Evolutionary conservation across 345 rosid species (phyloP).

Genomic region (Ceriops tagal): DNA sequence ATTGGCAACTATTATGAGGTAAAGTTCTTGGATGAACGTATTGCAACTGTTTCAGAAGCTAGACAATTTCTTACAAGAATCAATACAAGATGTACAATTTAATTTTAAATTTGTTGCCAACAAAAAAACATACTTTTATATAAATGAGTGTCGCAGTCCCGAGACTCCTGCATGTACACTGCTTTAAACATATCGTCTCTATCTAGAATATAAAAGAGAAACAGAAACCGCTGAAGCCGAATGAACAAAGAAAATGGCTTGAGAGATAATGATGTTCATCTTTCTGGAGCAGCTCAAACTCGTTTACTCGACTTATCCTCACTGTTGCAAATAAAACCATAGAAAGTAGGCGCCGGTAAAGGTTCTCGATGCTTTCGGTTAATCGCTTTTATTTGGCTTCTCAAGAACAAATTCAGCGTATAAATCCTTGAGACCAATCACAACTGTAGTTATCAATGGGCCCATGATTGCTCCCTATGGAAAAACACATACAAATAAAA

Average conservation of each 20-base stretch:
- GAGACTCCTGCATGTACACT: too few relatives aligned
- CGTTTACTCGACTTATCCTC: constrained; percentile 10
- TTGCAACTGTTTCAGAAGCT: background rate
- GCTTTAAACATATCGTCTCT: background rate
- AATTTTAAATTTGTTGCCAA: background rate
- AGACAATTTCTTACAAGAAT: constrained; percentile 11
- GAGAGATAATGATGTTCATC: background rate
- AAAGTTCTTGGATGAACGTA: background rate
- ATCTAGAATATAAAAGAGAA: background rate
- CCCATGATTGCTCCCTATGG: constrained; percentile 98
- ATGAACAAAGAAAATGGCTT: background rate
- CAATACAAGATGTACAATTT: constrained; percentile 17
- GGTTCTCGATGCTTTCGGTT: constrained; percentile 8
- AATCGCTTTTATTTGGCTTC: constrained; percentile 48
- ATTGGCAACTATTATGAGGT: background rate
- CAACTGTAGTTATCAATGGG: constrained; percentile 87
- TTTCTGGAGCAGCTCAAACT: constrained; percentile 7
- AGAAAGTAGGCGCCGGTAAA: background rate
- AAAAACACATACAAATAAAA: background rate
- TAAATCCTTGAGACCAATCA: constrained; percentile 85
- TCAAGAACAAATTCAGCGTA: constrained; percentile 78
- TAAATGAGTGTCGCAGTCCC: background rate
- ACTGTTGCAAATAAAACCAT: constrained; percentile 12
- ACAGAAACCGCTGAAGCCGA: constrained; percentile 1
- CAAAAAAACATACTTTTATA: background rate